phyloP scores from a whole-genome alignment of 2,329 filamentous ascomycete genomes.

The Trichoderma simmonsii region DNA sequence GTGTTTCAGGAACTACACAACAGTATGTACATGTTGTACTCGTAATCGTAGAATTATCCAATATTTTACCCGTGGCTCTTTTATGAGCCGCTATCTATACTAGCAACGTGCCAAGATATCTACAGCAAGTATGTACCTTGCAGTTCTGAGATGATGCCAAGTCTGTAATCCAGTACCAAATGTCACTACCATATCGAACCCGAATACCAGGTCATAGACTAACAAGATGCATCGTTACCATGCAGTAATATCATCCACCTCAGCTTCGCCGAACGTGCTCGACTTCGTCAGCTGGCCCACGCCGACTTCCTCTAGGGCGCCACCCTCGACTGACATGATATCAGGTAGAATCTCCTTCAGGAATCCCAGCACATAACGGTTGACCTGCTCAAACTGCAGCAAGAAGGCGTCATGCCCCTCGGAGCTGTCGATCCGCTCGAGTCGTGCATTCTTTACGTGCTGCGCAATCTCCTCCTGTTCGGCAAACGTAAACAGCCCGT shows the following conservation, averaged over 20 bases:
- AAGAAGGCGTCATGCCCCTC: slow-evolving; percentile 97
- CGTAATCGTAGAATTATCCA: background rate
- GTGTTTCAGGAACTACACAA: background rate
- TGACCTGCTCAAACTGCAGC: slow-evolving; percentile 96
- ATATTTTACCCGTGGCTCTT: background rate
- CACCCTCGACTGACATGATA: slow-evolving; percentile 70
- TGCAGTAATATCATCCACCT: slow-evolving; percentile 93
- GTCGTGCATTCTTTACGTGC: slow-evolving; percentile 70
- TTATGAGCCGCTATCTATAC: background rate
- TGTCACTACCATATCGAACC: background rate
- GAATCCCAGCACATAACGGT: slow-evolving; percentile 80
- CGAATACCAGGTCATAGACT: background rate
- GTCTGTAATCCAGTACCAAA: background rate
- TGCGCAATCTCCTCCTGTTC: slow-evolving; percentile 91
- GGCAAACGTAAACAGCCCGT: slow-evolving; percentile 94
- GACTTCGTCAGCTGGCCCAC: slow-evolving; percentile 71
- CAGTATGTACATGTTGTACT: background rate
- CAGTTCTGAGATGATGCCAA: background rate
- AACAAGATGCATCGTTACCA: slow-evolving; percentile 57
- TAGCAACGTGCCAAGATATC: background rate
- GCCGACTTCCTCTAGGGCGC: slow-evolving; percentile 46
- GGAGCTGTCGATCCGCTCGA: slow-evolving; percentile 87
- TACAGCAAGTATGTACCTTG: background rate
- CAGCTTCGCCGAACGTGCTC: slow-evolving; percentile 91
- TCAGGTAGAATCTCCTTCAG: slow-evolving; percentile 78